Evolutionary conservation across 345 rosid genomes (phyloP).

Genomic region (Eutrema yunnanense): DNA sequence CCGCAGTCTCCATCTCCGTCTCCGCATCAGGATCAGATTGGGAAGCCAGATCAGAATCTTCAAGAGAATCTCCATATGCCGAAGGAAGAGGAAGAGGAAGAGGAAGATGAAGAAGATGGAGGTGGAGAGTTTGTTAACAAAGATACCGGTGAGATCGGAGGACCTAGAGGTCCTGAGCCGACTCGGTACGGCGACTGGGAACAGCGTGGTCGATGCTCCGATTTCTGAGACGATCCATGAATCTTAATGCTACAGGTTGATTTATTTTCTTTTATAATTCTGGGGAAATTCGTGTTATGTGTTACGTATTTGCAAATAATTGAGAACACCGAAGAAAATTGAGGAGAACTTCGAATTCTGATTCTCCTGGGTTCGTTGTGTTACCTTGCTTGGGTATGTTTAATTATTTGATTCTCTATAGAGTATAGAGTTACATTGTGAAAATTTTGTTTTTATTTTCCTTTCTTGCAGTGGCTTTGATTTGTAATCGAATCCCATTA

Average conservation of each 20-base stretch:
- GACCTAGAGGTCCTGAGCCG: slow-evolving; percentile 86
- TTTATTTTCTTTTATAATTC: too few species aligned
- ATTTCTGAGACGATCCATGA: slow-evolving; percentile 41
- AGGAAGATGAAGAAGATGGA: slow-evolving; percentile 6
- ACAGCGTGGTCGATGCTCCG: slow-evolving; percentile 82
- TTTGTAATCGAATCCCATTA: too few species aligned
- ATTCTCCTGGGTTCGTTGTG: not conserved
- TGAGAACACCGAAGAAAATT: not conserved
- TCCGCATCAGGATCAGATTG: slow-evolving; percentile 3
- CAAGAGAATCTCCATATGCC: slow-evolving; percentile 15
- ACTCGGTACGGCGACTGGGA: slow-evolving; percentile 98
- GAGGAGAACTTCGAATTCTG: not conserved
- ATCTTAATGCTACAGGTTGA: not conserved
- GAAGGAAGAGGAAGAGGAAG: slow-evolving; percentile 23
- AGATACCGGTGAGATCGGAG: slow-evolving; percentile 81
- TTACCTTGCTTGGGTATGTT: not conserved
- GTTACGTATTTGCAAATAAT: not conserved
- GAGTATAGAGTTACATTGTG: not conserved
- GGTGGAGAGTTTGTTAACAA: slow-evolving; percentile 45
- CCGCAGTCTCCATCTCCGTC: slow-evolving; percentile 5
- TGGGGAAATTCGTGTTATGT: not conserved
- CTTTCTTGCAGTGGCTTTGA: too few species aligned
- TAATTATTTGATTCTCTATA: not conserved
- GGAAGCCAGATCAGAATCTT: slow-evolving; percentile 19
- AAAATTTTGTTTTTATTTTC: too few species aligned